Evolutionary conservation across 495 filamentous ascomycete genomes (phyloP).

Genomic region (Neurospora cerealis): DNA sequence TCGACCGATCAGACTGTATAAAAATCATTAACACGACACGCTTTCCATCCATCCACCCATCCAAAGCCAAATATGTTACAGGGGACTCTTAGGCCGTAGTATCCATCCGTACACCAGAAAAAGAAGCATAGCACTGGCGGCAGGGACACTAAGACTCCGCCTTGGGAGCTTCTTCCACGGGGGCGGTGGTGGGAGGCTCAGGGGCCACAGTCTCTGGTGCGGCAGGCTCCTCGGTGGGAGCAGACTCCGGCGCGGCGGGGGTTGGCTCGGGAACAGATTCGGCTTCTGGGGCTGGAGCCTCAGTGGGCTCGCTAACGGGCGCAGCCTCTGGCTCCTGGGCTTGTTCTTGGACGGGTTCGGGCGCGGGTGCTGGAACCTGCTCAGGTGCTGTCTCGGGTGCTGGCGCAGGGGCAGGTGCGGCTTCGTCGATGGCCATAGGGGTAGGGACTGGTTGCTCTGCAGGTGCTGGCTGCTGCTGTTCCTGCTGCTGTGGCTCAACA

Average conservation of each 20-base stretch:
- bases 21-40: neutral
- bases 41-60: neutral
- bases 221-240: neutral
- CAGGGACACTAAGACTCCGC: neutral
- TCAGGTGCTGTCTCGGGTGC: neutral
- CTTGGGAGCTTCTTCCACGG: neutral
- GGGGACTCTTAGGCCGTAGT: neutral
- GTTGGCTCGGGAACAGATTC: neutral
- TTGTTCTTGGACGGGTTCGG: neutral
- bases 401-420: neutral
- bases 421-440: neutral
- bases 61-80: neutral
- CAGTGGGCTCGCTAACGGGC: neutral
- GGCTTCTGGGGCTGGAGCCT: neutral
- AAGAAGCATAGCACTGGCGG: neutral
- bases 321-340: neutral
- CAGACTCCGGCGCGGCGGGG: neutral
- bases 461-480: neutral
- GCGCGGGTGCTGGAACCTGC: neutral
- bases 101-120: neutral
- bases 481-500: neutral
- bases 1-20: neutral
- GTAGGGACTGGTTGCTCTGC: neutral
- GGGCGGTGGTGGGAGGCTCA: neutral
- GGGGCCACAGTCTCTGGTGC: neutral